Conservation (phyloP, 352 stramenopile species). For the Phytopythium cucurbitacearum region DNA sequence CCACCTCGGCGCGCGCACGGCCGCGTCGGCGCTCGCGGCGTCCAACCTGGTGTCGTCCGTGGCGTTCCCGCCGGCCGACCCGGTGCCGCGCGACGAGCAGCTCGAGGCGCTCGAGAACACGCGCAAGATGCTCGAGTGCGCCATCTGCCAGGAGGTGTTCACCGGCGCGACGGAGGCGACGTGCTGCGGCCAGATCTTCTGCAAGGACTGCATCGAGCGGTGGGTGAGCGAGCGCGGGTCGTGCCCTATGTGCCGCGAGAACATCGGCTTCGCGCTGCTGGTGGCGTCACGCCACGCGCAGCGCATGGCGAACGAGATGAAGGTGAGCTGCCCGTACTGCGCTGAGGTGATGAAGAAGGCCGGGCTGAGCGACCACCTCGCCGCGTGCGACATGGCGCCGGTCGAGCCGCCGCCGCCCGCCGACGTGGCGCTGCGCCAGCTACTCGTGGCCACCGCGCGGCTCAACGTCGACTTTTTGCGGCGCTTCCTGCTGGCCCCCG, state of each 20-base stretch:
- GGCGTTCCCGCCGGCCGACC: conserved; percentile 42
- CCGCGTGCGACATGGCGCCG: conserved; percentile 55
- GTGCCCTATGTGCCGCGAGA: conserved; percentile 79
- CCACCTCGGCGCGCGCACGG: conserved; percentile 73
- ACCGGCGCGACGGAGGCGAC: conserved; percentile 66
- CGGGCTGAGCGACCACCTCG: conserved; percentile 53
- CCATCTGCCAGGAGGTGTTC: conserved; percentile 84
- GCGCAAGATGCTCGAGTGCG: conserved; percentile 83
- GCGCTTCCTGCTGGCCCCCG: conserved; percentile 54
- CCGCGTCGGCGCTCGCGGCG: conserved; percentile 59
- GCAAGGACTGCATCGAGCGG: conserved; percentile 66
- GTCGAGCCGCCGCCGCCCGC: conserved; percentile 70
- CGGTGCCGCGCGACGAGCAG: conserved; percentile 72
- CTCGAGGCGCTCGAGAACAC: conserved; percentile 77
- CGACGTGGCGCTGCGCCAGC: conserved; percentile 58
- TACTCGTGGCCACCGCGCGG: conserved; percentile 54
- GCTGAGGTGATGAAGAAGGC: conserved; percentile 73
- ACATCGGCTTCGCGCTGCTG: conserved; percentile 64
- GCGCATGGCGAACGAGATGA: conserved; percentile 86
- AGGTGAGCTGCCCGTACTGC: conserved; percentile 65
- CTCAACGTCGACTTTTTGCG: conserved; percentile 47
- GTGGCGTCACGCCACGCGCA: conserved; percentile 64
- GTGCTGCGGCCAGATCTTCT: conserved; percentile 84
- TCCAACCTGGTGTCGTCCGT: conserved; percentile 76
- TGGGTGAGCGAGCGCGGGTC: conserved; percentile 79